These are phyloP conservation scores for Pugionium cornutum DNA, from an alignment of 345 rosid genomes.

Conservation along the genomic window DNA sequence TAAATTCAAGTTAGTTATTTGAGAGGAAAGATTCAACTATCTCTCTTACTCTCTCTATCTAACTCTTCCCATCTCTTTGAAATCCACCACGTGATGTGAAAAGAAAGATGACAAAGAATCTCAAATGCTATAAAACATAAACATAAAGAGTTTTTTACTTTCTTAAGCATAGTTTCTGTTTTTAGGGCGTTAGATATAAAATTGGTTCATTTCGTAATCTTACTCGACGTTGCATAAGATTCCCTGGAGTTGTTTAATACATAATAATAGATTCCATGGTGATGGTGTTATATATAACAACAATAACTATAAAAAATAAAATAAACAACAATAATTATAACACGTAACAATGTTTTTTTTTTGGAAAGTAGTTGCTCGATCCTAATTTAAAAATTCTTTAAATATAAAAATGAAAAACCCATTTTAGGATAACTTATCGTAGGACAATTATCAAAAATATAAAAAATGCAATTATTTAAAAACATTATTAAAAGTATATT, in stretches of 20 bases:
- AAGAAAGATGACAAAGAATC: background rate
- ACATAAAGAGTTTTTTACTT: slow-evolving; percentile 2
- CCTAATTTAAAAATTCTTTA: too few species aligned
- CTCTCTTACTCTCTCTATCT: slow-evolving; percentile 3
- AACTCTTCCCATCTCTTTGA: background rate
- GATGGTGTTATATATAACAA: background rate
- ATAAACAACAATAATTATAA: too few species aligned
- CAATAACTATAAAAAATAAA: too few species aligned
- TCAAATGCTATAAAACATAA: background rate
- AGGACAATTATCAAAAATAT: too few species aligned
- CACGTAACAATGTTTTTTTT: too few species aligned
- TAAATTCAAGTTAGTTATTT: background rate
- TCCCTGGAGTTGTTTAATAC: background rate
- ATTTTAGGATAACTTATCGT: too few species aligned
- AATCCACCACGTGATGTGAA: slow-evolving; percentile 14
- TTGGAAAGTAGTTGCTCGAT: too few species aligned
- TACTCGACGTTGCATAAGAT: background rate
- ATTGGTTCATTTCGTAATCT: background rate
- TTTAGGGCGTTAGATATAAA: background rate
- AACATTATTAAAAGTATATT: too few species aligned
- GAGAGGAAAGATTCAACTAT: background rate
- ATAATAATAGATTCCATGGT: background rate
- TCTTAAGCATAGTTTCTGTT: background rate
- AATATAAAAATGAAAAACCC: too few species aligned
- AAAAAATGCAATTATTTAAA: too few species aligned